Percentiles rank a stretch among this genome's conserved stretches.
Conservation (phyloP, 2,329 filamentous ascomycete genomes). For the Aureobasidium sp. region DNA sequence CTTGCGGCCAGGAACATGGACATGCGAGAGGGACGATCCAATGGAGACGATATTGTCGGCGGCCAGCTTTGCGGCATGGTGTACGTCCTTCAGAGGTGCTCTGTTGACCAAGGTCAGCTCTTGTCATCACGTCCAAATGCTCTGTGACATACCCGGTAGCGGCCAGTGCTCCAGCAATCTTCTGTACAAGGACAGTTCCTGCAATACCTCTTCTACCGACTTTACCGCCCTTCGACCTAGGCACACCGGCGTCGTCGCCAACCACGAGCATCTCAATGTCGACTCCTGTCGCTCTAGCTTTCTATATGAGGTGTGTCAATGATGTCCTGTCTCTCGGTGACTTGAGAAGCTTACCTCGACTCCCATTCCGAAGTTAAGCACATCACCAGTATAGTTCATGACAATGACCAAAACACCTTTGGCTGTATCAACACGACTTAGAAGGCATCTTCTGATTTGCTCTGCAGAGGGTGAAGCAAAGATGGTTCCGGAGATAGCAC, state of each 20-base stretch:
- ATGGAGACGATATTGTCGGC: constrained; percentile 76
- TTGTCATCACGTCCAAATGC: not conserved
- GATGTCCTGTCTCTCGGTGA: constrained; percentile 29
- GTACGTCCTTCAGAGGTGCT: constrained; percentile 59
- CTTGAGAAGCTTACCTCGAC: not conserved
- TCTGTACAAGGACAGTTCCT: constrained; percentile 84
- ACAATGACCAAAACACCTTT: constrained; percentile 81
- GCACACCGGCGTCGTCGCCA: constrained; percentile 86
- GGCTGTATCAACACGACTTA: constrained; percentile 61
- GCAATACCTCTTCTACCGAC: constrained; percentile 87
- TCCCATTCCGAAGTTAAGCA: constrained; percentile 18
- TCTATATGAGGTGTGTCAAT: constrained; percentile 56
- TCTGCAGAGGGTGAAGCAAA: constrained; percentile 76
- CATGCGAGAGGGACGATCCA: constrained; percentile 77
- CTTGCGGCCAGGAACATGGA: constrained; percentile 81
- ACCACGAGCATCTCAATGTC: constrained; percentile 85
- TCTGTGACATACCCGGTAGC: constrained; percentile 51
- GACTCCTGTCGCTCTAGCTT: constrained; percentile 67
- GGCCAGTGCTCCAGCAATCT: constrained; percentile 79
- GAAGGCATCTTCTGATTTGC: constrained; percentile 72
- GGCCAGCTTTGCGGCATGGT: constrained; percentile 61
- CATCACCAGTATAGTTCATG: constrained; percentile 62
- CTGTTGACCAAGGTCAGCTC: constrained; percentile 21
- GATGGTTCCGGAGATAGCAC: constrained; percentile 78
- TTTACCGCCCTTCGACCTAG: constrained; percentile 74